Evolutionary conservation across 352 stramenopile species (phyloP), one percentile per base, ranked within the genome.

Genomic region (Globisporangium spinosum): DNA sequence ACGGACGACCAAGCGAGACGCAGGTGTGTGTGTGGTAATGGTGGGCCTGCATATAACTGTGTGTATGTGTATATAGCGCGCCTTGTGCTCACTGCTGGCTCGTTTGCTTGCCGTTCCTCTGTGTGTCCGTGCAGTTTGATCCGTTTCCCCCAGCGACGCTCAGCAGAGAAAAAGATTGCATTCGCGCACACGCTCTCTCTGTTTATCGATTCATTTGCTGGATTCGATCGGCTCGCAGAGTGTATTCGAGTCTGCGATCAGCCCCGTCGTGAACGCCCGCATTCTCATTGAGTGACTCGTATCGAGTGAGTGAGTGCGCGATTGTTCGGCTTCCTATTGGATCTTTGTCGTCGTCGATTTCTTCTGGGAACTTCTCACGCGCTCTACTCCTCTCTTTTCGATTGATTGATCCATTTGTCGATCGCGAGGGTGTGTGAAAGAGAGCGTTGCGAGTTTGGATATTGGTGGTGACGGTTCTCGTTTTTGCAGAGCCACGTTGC

Each of bases 111-210:
- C 38, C 29, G 43, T 13, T 5, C 29, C 15, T 15, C 17, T 23
- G 29, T 22, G 2, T 47, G 27, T 45, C 38, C 4, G 38, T 17
- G 17, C 55, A 61, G 29, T 61, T 61, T 22, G 55, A 29, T 61
- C 17, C 55, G 29, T 22, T 47, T 43, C 35, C 54, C 15, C 54
- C 54, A 22, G 27, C 29, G 43, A 51, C 55, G 20, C 54, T 40
- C 27, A 2, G 10, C 20, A 25, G 29, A 40, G 55, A 51, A 61
- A 38, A 61, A 61, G 55, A 61, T 61, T 61, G 55, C 55, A 61
- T 29, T 29, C 34, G 17, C 29, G 13, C 17, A 2, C 54, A 20
- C 54, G 5, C 54, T 29, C 54, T 45, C 38, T 23, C 47, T 15
- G 0, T 17, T 15, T n/a, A 17, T 51, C 43, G 17, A 51, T 51